Evolutionary conservation across 2,329 filamentous ascomycete genomes (phyloP), one percentile per base, ranked within the genome.

Genomic region (Penicillium sp.): DNA sequence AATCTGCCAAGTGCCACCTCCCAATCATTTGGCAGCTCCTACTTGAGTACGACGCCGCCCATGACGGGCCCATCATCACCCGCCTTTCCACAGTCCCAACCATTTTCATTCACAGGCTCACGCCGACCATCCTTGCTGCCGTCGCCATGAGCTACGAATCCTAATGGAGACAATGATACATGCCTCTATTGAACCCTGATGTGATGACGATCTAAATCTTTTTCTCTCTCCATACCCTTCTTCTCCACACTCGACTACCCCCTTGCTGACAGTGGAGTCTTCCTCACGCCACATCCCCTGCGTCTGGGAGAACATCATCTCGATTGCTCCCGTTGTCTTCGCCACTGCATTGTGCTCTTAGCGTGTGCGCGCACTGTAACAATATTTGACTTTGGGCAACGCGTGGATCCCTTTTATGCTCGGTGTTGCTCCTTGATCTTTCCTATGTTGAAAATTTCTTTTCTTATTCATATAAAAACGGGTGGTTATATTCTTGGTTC

Each of bases 51-150:
- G n/a, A 61, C 61, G 6, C 61, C 62, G 9, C 57, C 60, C 2
- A 50, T 51, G 32, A 64, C 61, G 1, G 55, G 57, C 3, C 62
- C 62, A 15, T 57, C 62, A 10, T 65, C 61, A 6, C 61, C 62
- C 6, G 50, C 59, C 12, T 64, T 61, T 29, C 47, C 50, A 9
- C 50, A 47, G 8, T 51, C 51, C 1, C 51, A 50, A 8, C 13
- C 53, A 7, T 62, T 58, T 28, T 47, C 54, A 23, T 54, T 50
- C 16, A 41, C 55, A 2, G 17, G 43, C 10, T 60, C 55, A 20
- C 56, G 59, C 33, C 56, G 54, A 12, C 54, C 46, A 30, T 63
- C 60, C 30, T 29, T 56, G 32, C 52, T 54, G 27, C 51, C 49
- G 9, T 56, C 56, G 16, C 47, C 52, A 18, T 55, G 36, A 45